phyloP scores from a whole-genome alignment of 345 rosid genomes.

The Nasturtium officinale region DNA sequence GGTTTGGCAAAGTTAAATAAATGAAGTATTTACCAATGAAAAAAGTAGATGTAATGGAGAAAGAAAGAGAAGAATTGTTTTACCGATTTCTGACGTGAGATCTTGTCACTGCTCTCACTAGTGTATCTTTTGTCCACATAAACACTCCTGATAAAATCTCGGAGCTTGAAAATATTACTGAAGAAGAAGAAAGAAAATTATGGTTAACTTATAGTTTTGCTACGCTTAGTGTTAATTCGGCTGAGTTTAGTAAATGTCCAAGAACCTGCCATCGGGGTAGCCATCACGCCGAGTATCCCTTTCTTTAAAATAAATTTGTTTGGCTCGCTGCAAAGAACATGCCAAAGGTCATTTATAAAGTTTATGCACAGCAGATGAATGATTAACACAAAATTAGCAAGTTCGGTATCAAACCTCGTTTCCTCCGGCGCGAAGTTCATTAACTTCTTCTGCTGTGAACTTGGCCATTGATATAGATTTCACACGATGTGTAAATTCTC shows the following conservation, averaged over 20 bases:
- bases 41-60: too few species aligned
- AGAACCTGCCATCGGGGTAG: conserved; percentile 81
- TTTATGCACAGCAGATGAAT: conserved; percentile 16
- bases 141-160: conserved; percentile 82
- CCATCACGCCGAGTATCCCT: conserved; percentile 74
- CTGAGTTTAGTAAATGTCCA: conserved; percentile 19
- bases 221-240: conserved; percentile 4
- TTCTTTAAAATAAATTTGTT: conserved; percentile 65
- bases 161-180: conserved; percentile 70
- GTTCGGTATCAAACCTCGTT: conserved; percentile 65
- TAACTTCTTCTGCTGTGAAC: conserved; percentile 80
- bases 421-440: conserved; percentile 75
- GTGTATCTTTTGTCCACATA: conserved; percentile 74
- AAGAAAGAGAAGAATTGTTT: background rate
- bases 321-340: conserved; percentile 61
- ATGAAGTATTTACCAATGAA: too few species aligned
- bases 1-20: too few species aligned
- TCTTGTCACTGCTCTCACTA: conserved; percentile 56
- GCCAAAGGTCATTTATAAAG: background rate
- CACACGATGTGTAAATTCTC: conserved; percentile 90
- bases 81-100: conserved; percentile 60
- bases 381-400: background rate
- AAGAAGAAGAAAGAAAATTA: conserved; percentile 38
- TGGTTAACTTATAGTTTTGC: conserved; percentile 37
- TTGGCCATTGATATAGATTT: conserved; percentile 93